Percentiles rank a stretch among this genome's conserved stretches.
These are phyloP conservation scores for Sinapis alba DNA, from an alignment of 441 rosid species.

Conservation along the genomic window DNA sequence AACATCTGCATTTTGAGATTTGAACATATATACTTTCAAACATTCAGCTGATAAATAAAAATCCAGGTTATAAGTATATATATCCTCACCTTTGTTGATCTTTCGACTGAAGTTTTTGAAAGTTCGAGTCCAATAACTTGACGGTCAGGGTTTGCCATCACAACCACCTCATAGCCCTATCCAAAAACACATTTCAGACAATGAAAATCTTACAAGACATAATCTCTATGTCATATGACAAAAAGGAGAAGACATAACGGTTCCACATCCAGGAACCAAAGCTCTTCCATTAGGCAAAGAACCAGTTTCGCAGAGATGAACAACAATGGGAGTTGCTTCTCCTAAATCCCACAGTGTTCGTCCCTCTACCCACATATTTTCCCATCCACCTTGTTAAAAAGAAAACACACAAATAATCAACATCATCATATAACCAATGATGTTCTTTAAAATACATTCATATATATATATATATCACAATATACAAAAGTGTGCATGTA, in stretches of 20 bases:
- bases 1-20: constrained; percentile 56
- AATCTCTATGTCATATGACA: neutral
- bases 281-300: constrained; percentile 79
- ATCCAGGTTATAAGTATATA: neutral
- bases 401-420: neutral
- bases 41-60: neutral
- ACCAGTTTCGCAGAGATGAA: constrained; percentile 50
- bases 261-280: constrained; percentile 85
- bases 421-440: neutral
- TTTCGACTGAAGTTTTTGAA: constrained; percentile 61
- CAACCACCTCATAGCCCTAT: constrained; percentile 83
- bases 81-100: constrained; percentile 54
- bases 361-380: constrained; percentile 75
- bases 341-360: constrained; percentile 81
- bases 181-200: neutral
- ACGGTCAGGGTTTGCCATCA: constrained; percentile 72
- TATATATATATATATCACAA: neutral
- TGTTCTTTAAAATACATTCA: constrained; percentile 6
- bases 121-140: constrained; percentile 72
- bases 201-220: neutral
- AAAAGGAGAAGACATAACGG: constrained; percentile 34
- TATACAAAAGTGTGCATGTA: neutral
- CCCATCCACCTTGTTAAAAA: constrained; percentile 68
- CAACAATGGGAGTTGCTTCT: constrained; percentile 60
- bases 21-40: neutral